Evolutionary conservation across 768 basidiomycete genomes (phyloP).

Genomic region (Daedalea quercina): DNA sequence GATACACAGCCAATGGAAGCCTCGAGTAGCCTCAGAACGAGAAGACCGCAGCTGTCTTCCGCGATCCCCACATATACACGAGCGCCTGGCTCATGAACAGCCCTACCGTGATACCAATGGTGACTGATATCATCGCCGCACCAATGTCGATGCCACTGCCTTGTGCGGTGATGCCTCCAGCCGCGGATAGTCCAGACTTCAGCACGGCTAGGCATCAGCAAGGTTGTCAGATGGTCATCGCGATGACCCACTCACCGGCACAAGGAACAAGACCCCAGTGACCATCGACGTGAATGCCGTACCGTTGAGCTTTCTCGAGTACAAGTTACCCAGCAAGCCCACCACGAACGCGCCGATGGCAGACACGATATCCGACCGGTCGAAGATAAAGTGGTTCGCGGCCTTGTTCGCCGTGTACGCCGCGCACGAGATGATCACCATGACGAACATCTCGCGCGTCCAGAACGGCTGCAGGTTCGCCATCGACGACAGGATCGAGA

Average conservation of each 20-base stretch:
- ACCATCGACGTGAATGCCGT: conserved; percentile 92
- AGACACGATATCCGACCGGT: conserved; percentile 77
- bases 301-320: conserved; percentile 76
- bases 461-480: conserved; percentile 72
- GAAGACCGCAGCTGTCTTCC: conserved; percentile 82
- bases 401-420: conserved; percentile 76
- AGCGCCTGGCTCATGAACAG: conserved; percentile 84
- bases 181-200: conserved; percentile 80
- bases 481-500: conserved; percentile 66
- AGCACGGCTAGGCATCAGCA: not conserved
- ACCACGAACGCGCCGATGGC: conserved; percentile 83
- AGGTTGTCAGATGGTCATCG: conserved; percentile 1
- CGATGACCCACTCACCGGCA: conserved; percentile 53
- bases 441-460: conserved; percentile 67
- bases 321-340: conserved; percentile 71
- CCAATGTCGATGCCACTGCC: conserved; percentile 82
- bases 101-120: conserved; percentile 86
- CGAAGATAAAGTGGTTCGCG: conserved; percentile 81
- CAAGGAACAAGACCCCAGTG: conserved; percentile 80
- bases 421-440: conserved; percentile 80
- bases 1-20: too few species aligned
- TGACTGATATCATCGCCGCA: conserved; percentile 83
- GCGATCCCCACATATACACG: conserved; percentile 79
- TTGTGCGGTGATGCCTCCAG: conserved; percentile 77
- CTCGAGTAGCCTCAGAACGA: conserved; percentile 49